Base-by-base conservation (phyloP, 129 eudicot species). In the Silybum marianum region DNA sequence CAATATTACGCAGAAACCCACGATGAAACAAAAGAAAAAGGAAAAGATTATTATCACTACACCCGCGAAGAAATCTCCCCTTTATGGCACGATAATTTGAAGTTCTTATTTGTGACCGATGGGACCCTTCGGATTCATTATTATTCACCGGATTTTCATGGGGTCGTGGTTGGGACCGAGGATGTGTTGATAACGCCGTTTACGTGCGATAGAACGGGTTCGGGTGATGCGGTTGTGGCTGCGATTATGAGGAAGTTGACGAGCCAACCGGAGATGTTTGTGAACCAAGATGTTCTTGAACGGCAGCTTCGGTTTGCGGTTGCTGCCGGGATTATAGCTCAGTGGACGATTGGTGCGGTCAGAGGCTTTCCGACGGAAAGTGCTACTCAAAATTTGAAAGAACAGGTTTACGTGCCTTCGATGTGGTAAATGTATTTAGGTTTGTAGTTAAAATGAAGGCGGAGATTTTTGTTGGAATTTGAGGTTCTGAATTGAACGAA, bases 271-370 rank as follows among this genome's bases (percentile, higher is more conserved):
- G 97, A 95, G 77, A 90, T 95, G 90, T 95, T 58, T 66, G 84
- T 88, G 44, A 76, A 92, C 84, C 87, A 87, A 84, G 99, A 95
- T 87, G 75, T 89, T 67, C 39, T 92, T 77, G 97, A 89, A 80
- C 87, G 97, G 68, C 94, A 95, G 82, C 87, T 95, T 23, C 85
- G 97, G 80, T 95, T 92, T 91, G 99, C 92, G 0, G 86, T 95
- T 76, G 92, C 99, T 7, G 99, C 97, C 0, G 97, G 99, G 8
- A 95, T 95, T 21, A 95, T 92, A 83, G 78, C 99, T 2, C 99
- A 95, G 89, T 95, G 99, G 99, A 95, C 99, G 0, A 92, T 95
- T 8, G 99, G 99, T 22, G 97, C 94, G 25, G 97, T 95, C 6
- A 89, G 99, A 77, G 97, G 97, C 60, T 89, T 95, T 75, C 99